phyloP scores from a whole-genome alignment of 2,329 filamentous ascomycete genomes.

The Ascochyta clinopodiicola region DNA sequence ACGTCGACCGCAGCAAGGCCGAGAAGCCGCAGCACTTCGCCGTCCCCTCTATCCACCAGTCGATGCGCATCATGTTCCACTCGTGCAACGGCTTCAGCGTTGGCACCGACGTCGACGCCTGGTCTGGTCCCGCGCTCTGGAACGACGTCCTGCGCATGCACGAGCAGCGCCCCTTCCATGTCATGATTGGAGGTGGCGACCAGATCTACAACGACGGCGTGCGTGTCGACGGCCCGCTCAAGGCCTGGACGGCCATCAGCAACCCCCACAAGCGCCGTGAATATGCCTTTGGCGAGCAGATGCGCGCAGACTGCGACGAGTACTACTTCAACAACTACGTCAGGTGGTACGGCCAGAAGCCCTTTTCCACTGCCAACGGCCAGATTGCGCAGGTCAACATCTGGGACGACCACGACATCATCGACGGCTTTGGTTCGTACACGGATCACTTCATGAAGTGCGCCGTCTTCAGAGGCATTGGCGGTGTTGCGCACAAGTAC shows the following conservation, averaged over 20 bases:
- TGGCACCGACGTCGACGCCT: slow-evolving; percentile 67
- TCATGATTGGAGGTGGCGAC: slow-evolving; percentile 88
- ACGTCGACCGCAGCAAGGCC: slow-evolving; percentile 57
- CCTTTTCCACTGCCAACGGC: slow-evolving; percentile 65
- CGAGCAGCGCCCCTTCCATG: slow-evolving; percentile 65
- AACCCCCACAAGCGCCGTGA: slow-evolving; percentile 67
- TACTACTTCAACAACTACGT: slow-evolving; percentile 69
- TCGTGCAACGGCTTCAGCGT: slow-evolving; percentile 74
- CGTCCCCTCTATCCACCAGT: slow-evolving; percentile 65
- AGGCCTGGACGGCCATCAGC: slow-evolving; percentile 65
- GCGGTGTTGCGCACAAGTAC: slow-evolving; percentile 65
- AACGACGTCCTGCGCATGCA: slow-evolving; percentile 69
- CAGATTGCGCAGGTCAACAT: slow-evolving; percentile 70
- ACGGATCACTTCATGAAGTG: slow-evolving; percentile 72
- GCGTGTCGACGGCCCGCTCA: slow-evolving; percentile 80
- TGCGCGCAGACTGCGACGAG: slow-evolving; percentile 65
- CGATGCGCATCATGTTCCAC: slow-evolving; percentile 74
- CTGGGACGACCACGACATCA: slow-evolving; percentile 72
- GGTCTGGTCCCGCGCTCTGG: slow-evolving; percentile 68
- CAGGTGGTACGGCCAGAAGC: slow-evolving; percentile 72
- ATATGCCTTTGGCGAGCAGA: slow-evolving; percentile 69
- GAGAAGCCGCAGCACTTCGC: slow-evolving; percentile 55
- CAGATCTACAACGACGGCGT: slow-evolving; percentile 83
- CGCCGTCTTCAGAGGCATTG: slow-evolving; percentile 69
- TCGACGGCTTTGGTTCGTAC: slow-evolving; percentile 71